Percentiles rank a stretch among this genome's conserved stretches.
Conservation (phyloP, 176 grass and related monocot species). For the Areca catechu region DNA sequence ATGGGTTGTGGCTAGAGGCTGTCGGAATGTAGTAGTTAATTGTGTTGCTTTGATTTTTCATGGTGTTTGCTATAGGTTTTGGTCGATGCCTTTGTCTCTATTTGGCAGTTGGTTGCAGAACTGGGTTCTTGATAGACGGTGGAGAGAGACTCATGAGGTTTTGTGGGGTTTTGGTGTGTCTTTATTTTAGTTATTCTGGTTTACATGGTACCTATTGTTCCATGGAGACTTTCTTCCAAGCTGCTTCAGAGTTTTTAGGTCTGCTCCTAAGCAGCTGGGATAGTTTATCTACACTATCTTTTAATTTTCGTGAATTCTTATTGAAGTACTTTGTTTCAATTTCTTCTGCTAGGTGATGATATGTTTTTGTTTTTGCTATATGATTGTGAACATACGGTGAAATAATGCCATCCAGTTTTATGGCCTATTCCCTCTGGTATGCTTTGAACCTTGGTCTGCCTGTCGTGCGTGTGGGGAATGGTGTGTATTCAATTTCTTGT, state of each 20-base stretch:
- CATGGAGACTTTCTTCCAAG: background rate
- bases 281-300: background rate
- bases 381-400: no score
- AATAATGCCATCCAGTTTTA: no score
- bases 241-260: constrained; percentile 4
- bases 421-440: no score
- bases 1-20: constrained; percentile 4
- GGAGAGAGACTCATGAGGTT: background rate
- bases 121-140: constrained; percentile 21
- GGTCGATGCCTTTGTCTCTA: background rate
- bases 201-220: no score
- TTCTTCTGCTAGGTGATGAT: no score
- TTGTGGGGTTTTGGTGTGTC: constrained; percentile 1
- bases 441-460: no score
- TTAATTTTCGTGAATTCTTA: no score
- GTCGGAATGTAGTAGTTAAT: background rate
- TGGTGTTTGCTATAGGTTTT: constrained; percentile 3
- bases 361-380: no score
- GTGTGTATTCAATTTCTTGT: no score
- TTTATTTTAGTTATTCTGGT: constrained; percentile 12
- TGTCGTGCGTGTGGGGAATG: no score
- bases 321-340: no score
- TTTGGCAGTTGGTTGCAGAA: constrained; percentile 28
- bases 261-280: constrained; percentile 2
- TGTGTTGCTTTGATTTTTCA: background rate